Base-by-base conservation (phyloP, 83 land plant genomes). In the Larix sibirica region DNA sequence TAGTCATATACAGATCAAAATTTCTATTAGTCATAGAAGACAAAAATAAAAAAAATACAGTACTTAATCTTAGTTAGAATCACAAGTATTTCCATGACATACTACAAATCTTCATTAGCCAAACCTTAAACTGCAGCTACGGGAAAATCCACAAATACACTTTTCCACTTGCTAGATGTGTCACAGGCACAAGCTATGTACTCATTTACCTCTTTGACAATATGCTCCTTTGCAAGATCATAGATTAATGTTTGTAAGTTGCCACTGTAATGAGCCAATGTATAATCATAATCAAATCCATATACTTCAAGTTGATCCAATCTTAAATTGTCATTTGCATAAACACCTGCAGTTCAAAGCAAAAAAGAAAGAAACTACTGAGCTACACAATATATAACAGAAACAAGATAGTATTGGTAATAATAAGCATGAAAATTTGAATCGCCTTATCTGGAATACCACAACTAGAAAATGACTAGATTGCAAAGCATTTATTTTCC, bases 221-320 rank as follows among this genome's bases (percentile, higher is more conserved):
- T 89, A 81, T 94, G 95, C 71, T 93, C 88, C 33, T 91, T 93
- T 8, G 98, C 99, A 84, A 94, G 95, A 81, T 97, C 94, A 83
- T 97, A 97, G 62, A 94, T 94, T 83, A 97, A 85, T 69, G 69
- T 83, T 81, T 97, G 98, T 69, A 97, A 86, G 42, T 90, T 83
- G 7, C 80, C n/a, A 26, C 96, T 93, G 86, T 97, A 97, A 86
- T 96, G 98, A 7, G 98, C 94, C 86, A 97, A 68, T 8, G 99
- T 97, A 85, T 94, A 97, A 86, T 97, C 99, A 64, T 97, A 97
- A 85, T 97, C 99, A 85, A 97, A 97, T 24, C 99, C 99, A 83
- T 93, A 97, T 0, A 97, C 99, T 82, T 91, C 86, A 21, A 96
- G 85, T 31, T 78, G 82, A 63, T 94, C 97, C 89, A 97, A 79